These are phyloP conservation scores for Botrytis tulipae DNA, from an alignment of 2,329 filamentous ascomycete genomes.

Conservation along the genomic window DNA sequence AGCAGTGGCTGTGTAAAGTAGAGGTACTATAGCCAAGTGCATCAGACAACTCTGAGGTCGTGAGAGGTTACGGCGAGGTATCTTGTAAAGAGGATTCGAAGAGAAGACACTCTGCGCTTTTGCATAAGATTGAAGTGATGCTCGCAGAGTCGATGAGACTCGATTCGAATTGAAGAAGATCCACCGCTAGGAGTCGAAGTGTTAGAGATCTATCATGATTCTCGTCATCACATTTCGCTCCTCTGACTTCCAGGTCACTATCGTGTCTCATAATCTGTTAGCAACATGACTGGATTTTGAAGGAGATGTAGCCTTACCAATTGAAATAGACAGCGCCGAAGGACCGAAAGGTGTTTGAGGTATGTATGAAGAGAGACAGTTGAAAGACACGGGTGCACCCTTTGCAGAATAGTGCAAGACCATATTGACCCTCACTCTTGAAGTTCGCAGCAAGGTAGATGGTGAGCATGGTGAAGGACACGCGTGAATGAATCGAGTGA, in stretches of 20 bases:
- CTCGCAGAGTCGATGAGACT: not conserved
- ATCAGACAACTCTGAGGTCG: not conserved
- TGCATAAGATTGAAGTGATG: not conserved
- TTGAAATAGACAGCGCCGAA: not conserved
- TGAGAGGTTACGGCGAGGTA: not conserved
- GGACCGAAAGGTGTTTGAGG: not conserved
- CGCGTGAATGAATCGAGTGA: not conserved
- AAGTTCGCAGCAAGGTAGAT: not conserved
- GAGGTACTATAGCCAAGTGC: not conserved
- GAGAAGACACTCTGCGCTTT: not conserved
- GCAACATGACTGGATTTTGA: not conserved
- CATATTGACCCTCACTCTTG: not conserved
- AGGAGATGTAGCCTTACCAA: not conserved
- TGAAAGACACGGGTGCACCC: not conserved
- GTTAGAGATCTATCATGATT: not conserved
- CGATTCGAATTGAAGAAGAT: not conserved
- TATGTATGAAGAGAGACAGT: not conserved
- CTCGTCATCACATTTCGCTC: not conserved
- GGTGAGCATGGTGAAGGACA: not conserved
- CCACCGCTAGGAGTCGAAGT: not conserved
- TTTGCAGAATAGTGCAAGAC: not conserved
- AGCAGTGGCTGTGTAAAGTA: not conserved
- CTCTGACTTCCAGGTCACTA: not conserved
- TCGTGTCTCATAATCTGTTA: not conserved
- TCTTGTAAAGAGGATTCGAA: not conserved